These are phyloP conservation scores for Zygoascus meyerae DNA, from an alignment of 1,139 yeast genomes.

Conservation along the genomic window DNA sequence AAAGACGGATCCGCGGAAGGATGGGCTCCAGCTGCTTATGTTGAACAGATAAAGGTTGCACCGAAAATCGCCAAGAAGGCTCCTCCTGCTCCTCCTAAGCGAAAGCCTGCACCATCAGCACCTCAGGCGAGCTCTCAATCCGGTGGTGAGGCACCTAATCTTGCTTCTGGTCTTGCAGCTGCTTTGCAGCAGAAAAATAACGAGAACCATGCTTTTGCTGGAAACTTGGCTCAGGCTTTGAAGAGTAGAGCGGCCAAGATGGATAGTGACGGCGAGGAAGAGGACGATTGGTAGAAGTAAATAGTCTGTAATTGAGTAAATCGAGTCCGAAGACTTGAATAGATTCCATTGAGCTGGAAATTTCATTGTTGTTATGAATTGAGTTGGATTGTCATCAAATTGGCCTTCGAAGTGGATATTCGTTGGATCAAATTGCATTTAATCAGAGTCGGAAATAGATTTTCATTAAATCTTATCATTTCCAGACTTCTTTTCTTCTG, in stretches of 20 bases:
- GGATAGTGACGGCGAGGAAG: slow-evolving; percentile 71
- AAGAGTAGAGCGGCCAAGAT: slow-evolving; percentile 78
- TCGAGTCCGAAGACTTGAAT: no score
- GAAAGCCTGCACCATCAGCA: slow-evolving; percentile 20
- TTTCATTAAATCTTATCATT: no score
- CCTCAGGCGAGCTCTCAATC: slow-evolving; percentile 20
- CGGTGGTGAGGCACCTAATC: slow-evolving; percentile 25
- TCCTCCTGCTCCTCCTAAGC: slow-evolving; percentile 33
- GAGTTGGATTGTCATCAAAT: no score
- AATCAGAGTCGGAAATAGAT: no score
- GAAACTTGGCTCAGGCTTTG: slow-evolving; percentile 85
- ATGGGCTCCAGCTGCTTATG: slow-evolving; percentile 95
- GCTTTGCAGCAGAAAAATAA: slow-evolving; percentile 61
- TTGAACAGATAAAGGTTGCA: slow-evolving; percentile 48
- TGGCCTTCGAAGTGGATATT: no score
- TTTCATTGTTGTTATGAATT: neutral
- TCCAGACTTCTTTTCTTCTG: no score
- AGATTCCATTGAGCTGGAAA: no score
- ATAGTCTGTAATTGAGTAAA: no score
- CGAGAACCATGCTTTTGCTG: slow-evolving; percentile 66
- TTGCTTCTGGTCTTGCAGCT: slow-evolving; percentile 68
- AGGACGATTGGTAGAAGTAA: slow-evolving; percentile 38
- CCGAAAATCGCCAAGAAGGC: slow-evolving; percentile 22
- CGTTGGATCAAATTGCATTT: no score
- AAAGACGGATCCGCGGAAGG: slow-evolving; percentile 78